Percentiles rank a stretch among this genome's conserved stretches.
phyloP scores from a whole-genome alignment of 306 rosid genomes.

The Sicyos baderoa region DNA sequence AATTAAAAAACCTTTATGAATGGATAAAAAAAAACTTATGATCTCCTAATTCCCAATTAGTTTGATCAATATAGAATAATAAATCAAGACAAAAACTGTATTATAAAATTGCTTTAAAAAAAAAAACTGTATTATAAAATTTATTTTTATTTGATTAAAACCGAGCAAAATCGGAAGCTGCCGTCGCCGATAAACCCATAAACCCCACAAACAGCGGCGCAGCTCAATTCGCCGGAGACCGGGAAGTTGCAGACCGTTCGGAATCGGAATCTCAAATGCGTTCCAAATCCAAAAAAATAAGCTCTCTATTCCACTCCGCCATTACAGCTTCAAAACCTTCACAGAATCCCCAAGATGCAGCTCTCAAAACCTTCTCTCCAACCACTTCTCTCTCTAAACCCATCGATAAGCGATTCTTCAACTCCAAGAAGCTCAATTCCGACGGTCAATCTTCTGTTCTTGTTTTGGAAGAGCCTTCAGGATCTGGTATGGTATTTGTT shows the following conservation, averaged over 20 bases:
- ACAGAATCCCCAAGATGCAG: constrained; percentile 18
- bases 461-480: constrained; percentile 25
- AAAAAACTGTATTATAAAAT: too few relatives aligned
- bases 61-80: too few relatives aligned
- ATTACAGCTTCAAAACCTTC: constrained; percentile 16
- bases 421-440: constrained; percentile 14
- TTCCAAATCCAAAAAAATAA: constrained; percentile 30
- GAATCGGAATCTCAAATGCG: constrained; percentile 27
- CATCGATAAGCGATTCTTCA: constrained; percentile 4
- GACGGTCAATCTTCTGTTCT: constrained; percentile 28
- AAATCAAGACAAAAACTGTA: too few relatives aligned
- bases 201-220: neutral
- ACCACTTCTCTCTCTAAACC: constrained; percentile 17
- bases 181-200: constrained; percentile 4
- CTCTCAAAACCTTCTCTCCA: constrained; percentile 22
- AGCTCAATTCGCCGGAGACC: constrained; percentile 5
- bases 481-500: constrained; percentile 40
- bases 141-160: neutral
- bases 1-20: too few relatives aligned
- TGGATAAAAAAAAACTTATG: too few relatives aligned
- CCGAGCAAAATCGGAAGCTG: neutral
- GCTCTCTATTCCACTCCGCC: constrained; percentile 28
- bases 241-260: neutral
- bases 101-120: too few relatives aligned
- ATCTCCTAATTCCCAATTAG: too few relatives aligned